Conservation (phyloP, 2,329 filamentous ascomycete genomes). For the Chalaropsis thielavioides region DNA sequence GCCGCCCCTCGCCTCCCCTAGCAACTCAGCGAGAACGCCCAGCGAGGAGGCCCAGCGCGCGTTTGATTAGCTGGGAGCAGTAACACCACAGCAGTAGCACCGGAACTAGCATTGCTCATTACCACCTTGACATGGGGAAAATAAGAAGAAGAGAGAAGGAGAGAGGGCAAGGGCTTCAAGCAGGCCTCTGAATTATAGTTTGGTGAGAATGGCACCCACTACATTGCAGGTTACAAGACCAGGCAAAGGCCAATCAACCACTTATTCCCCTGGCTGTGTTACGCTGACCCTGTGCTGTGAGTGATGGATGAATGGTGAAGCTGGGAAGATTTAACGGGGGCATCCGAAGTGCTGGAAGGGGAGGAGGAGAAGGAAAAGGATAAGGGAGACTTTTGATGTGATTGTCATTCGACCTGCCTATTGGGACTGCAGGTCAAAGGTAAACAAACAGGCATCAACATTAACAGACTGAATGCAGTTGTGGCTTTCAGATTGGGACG, state of each 20-base stretch:
- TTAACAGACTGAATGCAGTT: background rate
- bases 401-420: conserved; percentile 3
- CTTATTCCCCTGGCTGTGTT: background rate
- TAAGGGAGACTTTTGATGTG: conserved; percentile 1
- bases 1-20: background rate
- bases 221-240: background rate
- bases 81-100: background rate
- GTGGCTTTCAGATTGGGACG: background rate
- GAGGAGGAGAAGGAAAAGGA: no score
- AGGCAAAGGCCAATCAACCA: background rate
- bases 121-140: background rate
- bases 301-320: background rate
- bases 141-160: background rate
- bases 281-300: background rate
- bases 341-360: background rate
- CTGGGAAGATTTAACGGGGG: no score
- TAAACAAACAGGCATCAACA: background rate
- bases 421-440: background rate
- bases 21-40: no score
- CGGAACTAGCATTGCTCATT: background rate
- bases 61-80: background rate
- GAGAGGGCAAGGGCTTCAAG: background rate
- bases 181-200: background rate
- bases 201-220: background rate
- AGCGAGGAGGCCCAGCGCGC: background rate